Evolutionary conservation across 768 basidiomycete species (phyloP).

Genomic region (Lentinula boryana): DNA sequence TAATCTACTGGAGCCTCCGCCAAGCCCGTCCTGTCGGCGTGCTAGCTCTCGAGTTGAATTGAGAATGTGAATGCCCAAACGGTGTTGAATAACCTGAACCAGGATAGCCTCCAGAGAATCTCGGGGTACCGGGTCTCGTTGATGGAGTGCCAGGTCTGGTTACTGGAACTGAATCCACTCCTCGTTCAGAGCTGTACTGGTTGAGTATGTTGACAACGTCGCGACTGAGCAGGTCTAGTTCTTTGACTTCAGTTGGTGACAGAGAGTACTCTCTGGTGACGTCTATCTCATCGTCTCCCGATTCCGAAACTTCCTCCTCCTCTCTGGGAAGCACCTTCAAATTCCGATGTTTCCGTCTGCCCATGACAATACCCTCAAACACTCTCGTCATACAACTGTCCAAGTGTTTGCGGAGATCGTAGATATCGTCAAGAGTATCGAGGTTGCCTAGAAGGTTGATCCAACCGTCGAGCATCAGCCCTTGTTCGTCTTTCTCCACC

Average conservation of each 20-base stretch:
- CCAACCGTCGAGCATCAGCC: constrained; percentile 88
- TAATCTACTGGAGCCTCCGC: constrained; percentile 24
- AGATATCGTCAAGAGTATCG: constrained; percentile 76
- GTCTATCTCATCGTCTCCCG: constrained; percentile 47
- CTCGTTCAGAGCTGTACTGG: constrained; percentile 61
- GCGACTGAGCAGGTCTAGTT: constrained; percentile 69
- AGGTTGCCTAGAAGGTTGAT: constrained; percentile 74
- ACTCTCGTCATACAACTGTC: constrained; percentile 85
- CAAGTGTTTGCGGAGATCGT: constrained; percentile 71
- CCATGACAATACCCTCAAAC: constrained; percentile 74
- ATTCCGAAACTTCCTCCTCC: constrained; percentile 50
- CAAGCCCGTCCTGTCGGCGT: constrained; percentile 48
- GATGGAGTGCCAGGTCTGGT: constrained; percentile 1
- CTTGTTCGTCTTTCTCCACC: constrained; percentile 60
- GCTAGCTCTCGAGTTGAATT: constrained; percentile 51
- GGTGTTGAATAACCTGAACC: constrained; percentile 60
- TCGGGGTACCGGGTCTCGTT: neutral
- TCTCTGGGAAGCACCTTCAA: constrained; percentile 33
- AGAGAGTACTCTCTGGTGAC: constrained; percentile 44
- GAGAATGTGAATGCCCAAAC: constrained; percentile 25
- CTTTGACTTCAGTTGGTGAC: constrained; percentile 62
- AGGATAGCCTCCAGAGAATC: constrained; percentile 15
- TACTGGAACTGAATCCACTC: constrained; percentile 4
- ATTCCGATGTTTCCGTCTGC: constrained; percentile 26
- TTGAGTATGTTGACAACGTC: constrained; percentile 72